Conservation (phyloP, 176 grass and related monocot genomes). For the Chloris gayana region DNA sequence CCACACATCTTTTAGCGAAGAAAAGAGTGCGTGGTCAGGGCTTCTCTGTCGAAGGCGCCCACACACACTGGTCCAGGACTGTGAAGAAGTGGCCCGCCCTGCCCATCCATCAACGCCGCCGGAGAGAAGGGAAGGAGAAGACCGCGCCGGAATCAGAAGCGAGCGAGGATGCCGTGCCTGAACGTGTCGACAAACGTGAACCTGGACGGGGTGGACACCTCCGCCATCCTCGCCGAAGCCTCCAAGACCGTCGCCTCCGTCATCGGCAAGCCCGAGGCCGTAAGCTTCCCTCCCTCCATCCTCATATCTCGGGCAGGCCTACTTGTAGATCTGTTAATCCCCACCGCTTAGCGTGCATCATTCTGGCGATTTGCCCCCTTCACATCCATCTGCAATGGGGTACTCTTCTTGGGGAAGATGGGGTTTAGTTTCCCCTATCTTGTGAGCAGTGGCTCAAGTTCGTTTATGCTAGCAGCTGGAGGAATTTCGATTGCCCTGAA, state of each 20-base stretch:
- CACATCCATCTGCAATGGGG: not conserved
- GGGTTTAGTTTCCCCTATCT: not conserved
- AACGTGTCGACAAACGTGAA: constrained; percentile 86
- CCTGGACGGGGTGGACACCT: constrained; percentile 80
- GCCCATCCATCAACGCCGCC: not conserved
- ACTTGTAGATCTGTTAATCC: not conserved
- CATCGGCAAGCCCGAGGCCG: constrained; percentile 87
- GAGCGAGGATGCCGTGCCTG: constrained; percentile 76
- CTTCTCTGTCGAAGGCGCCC: not conserved
- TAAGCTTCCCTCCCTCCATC: not conserved
- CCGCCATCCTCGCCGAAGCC: constrained; percentile 65
- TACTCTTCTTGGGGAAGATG: not conserved
- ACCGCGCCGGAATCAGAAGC: not conserved
- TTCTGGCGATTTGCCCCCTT: not conserved
- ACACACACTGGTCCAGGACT: not conserved
- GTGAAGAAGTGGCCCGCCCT: not conserved
- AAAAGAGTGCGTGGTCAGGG: not conserved
- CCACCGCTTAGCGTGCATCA: not conserved
- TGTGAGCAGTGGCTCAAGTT: not conserved
- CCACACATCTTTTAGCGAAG: not conserved
- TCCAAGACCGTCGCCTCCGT: constrained; percentile 64
- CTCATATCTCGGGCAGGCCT: not conserved
- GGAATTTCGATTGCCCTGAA: not conserved
- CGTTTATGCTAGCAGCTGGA: no score
- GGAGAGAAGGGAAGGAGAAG: not conserved